Evolutionary conservation across 495 filamentous ascomycete genomes (phyloP), one percentile per base, ranked within the genome.

Genomic region (Daldinia bambusicola): DNA sequence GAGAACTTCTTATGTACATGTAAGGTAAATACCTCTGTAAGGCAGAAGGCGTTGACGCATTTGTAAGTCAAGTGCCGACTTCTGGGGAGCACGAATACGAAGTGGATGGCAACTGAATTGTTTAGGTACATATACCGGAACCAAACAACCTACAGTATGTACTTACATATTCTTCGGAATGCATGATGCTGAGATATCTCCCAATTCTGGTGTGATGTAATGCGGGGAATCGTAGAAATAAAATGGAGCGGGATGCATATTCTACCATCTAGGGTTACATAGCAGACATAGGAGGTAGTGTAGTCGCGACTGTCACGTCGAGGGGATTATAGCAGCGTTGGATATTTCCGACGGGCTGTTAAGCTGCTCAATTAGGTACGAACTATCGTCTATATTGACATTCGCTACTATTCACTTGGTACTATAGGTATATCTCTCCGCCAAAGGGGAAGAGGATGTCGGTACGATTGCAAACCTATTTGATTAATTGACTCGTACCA

Each of bases 151-250:
- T 34, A 3, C 32, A 34, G 32, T 16, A 18, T 45, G 16, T 16
- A 20, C 7, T 16, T 48, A 22, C 8, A 48, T 48, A 22, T 22
- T 48, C 16, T 22, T 9, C 22, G 18, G 9, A 48, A 48, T 48
- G 43, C 8, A 22, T 48, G 43, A 48, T 48, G 43, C 43, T 48
- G 43, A 48, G 43, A 48, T 48, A 10, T 48, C 18, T 48, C 10
- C 43, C 18, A 5, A 22, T 22, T 22, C 1, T 16, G 18, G 18
- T 16, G 18, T 22, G 16, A 48, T 48, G 43, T 48, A 48, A 22
- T 48, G 43, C 43, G 43, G 43, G 43, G 43, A 48, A 20, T 9
- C 20, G 22, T 10, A 36, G 2, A 10, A 36, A 36, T 36, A 36
- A 2, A 36, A 6, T 36, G 34, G 34, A 36, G 34, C 34, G 9